A percentile compares a stretch with the other conserved stretches of the same genome.
These are phyloP conservation scores for Cordyceps fumosorosea DNA, from an alignment of 2,329 filamentous ascomycete species.

Conservation along the genomic window DNA sequence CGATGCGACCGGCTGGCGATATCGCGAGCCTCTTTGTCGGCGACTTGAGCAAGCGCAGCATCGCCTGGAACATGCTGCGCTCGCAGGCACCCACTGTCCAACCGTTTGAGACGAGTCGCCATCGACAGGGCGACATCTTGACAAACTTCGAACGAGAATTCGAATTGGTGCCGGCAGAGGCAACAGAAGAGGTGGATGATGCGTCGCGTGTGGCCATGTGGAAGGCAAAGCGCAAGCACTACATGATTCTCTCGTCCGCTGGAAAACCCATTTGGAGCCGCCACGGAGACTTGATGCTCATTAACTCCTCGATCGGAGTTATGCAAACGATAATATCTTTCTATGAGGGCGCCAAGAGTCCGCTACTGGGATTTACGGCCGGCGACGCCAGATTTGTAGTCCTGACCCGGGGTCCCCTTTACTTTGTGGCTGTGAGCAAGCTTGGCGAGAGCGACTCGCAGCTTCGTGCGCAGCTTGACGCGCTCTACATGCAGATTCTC, in stretches of 20 bases:
- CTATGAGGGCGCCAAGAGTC: constrained; percentile 75
- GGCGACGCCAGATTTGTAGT: constrained; percentile 81
- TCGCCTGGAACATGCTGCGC: constrained; percentile 62
- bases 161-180: constrained; percentile 58
- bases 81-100: constrained; percentile 53
- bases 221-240: constrained; percentile 94
- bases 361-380: constrained; percentile 78
- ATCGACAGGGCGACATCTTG: constrained; percentile 45
- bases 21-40: constrained; percentile 76
- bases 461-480: constrained; percentile 79
- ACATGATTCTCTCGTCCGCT: constrained; percentile 89
- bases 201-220: constrained; percentile 63
- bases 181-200: constrained; percentile 36
- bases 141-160: constrained; percentile 72
- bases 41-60: constrained; percentile 57
- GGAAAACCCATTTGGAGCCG: constrained; percentile 97
- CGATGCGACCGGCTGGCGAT: constrained; percentile 58
- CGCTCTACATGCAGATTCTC: constrained; percentile 95
- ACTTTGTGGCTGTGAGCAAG: constrained; percentile 88
- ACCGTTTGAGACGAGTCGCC: constrained; percentile 51
- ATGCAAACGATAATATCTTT: constrained; percentile 98
- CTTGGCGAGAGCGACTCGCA: constrained; percentile 89
- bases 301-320: constrained; percentile 91
- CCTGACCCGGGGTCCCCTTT: constrained; percentile 75
- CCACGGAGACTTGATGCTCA: constrained; percentile 81